A percentile compares a stretch with the other conserved stretches of the same genome.
phyloP scores from a whole-genome alignment of 2,329 filamentous ascomycete genomes.

The Eurotiales sp. region DNA sequence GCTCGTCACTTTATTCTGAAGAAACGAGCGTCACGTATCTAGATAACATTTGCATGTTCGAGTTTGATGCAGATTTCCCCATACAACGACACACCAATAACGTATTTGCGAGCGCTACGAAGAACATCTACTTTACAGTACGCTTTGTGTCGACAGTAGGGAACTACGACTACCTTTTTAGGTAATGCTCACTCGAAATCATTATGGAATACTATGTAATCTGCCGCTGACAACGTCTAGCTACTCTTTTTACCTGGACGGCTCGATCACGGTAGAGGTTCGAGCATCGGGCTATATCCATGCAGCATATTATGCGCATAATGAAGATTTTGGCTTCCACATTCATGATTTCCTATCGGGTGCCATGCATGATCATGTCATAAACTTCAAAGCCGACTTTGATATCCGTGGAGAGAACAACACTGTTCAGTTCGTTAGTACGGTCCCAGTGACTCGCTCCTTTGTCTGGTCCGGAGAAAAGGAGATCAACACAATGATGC shows the following conservation, averaged over 20 bases:
- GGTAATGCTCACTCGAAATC: slow-evolving; percentile 27
- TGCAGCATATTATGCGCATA: background rate
- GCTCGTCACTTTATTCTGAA: slow-evolving; percentile 35
- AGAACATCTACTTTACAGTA: slow-evolving; percentile 39
- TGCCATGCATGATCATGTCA: slow-evolving; percentile 37
- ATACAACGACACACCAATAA: slow-evolving; percentile 48
- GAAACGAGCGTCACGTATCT: slow-evolving; percentile 28
- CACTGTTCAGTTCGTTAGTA: slow-evolving; percentile 24
- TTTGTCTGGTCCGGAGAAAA: slow-evolving; percentile 12
- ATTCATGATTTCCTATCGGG: slow-evolving; percentile 31
- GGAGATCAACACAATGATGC: slow-evolving; percentile 36
- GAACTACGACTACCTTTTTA: slow-evolving; percentile 46
- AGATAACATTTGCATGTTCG: slow-evolving; percentile 56
- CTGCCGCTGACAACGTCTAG: slow-evolving; percentile 22
- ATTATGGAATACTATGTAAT: slow-evolving; percentile 10
- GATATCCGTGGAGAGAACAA: slow-evolving; percentile 32
- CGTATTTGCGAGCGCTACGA: slow-evolving; percentile 43
- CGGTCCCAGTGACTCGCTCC: slow-evolving; percentile 13
- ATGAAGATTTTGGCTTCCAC: slow-evolving; percentile 22
- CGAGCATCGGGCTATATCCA: slow-evolving; percentile 5
- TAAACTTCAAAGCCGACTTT: slow-evolving; percentile 36
- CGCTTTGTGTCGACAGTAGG: slow-evolving; percentile 40
- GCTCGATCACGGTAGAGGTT: slow-evolving; percentile 5
- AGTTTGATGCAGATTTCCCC: slow-evolving; percentile 48
- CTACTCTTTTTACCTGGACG: slow-evolving; percentile 13